These are phyloP conservation scores for Raphanus hybrid DNA, from an alignment of 441 rosid genomes.

Conservation along the genomic window DNA sequence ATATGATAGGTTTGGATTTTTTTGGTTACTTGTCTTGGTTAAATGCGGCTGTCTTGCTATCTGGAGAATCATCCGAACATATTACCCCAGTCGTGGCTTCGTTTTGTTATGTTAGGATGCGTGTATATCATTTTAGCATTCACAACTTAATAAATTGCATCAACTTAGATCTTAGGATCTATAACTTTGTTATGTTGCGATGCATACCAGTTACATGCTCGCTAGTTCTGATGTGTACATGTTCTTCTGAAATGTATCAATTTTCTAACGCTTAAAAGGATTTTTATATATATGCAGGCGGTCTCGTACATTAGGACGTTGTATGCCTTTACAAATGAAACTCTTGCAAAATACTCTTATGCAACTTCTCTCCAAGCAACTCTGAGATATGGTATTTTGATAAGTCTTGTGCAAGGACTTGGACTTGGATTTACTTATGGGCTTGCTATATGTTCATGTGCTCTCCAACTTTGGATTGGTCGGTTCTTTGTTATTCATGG, in stretches of 20 bases:
- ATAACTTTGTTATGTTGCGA: too few species aligned
- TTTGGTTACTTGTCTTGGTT: too few species aligned
- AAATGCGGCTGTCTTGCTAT: too few species aligned
- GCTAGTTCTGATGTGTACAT: too few species aligned
- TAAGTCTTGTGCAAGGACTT: conserved; percentile 99
- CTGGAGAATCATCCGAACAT: too few species aligned
- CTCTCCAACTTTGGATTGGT: conserved; percentile 99
- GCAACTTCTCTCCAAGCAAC: conserved; percentile 99
- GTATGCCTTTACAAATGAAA: conserved; percentile 98
- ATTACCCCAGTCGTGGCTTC: too few species aligned
- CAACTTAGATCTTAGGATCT: too few species aligned
- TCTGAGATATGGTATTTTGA: conserved; percentile 92
- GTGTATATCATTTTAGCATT: too few species aligned
- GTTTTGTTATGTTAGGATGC: too few species aligned
- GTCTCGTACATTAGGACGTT: conserved; percentile 88
- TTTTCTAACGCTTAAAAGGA: conserved; percentile 17
- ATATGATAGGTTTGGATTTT: too few species aligned
- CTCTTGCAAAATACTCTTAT: conserved; percentile 96
- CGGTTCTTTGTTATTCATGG: conserved; percentile 69
- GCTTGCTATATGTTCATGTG: conserved; percentile 99
- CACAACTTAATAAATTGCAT: too few species aligned
- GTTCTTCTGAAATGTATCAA: background rate
- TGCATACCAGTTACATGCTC: too few species aligned
- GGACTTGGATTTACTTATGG: conserved; percentile 99
- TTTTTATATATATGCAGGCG: conserved; percentile 69